Evolutionary conservation across 257 asterid genomes (phyloP), one percentile per base, ranked within the genome.

Genomic region (Eucommia ulmoides): DNA sequence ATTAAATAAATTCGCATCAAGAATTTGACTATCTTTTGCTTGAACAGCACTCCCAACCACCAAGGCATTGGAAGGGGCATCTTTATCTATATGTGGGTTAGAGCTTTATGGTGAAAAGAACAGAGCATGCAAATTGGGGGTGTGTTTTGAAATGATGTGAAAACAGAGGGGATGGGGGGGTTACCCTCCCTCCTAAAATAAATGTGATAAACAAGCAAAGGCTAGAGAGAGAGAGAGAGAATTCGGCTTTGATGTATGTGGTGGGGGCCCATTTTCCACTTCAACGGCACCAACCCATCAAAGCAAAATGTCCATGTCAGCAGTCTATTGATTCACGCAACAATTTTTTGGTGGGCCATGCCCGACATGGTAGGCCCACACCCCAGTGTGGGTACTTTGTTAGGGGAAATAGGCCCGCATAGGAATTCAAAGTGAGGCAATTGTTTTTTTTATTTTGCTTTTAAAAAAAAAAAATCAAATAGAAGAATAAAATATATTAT

Each of bases 211-310:
- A 60, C 69, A 80, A 80, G 84, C 76, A 76, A 69, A 60, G 64
- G 50, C n/a, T 54, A 33, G 47, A 25, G 49, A 15, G 49, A 41
- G 53, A 57, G 58, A 46, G 59, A 20, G 45, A 7, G 33, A 24
- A 17, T 53, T 24, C 12, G 38, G 38, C 12, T 7, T 7, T 29
- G 38, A 29, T 29, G 38, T 7, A 29, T 12, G 70, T 62, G 81
- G 93, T 70, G 86, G 93, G 79, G 69, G n/a, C 82, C 63, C 10
- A 25, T 14, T 24, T 53, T 61, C 82, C 88, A 84, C 91, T 80
- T 62, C 63, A 56, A 52, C 67, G 51, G 64, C 73, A 66, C 79
- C 82, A 73, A 77, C 80, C 82, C 86, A 81, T 66, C 65, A 76
- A 72, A 72, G 66, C 72, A 41, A 69, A 49, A 5, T 29, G 12